Evolutionary conservation across 352 stramenopile species (phyloP), one percentile per base, ranked within the genome.

Genomic region (Globisporangium recalcitrans): DNA sequence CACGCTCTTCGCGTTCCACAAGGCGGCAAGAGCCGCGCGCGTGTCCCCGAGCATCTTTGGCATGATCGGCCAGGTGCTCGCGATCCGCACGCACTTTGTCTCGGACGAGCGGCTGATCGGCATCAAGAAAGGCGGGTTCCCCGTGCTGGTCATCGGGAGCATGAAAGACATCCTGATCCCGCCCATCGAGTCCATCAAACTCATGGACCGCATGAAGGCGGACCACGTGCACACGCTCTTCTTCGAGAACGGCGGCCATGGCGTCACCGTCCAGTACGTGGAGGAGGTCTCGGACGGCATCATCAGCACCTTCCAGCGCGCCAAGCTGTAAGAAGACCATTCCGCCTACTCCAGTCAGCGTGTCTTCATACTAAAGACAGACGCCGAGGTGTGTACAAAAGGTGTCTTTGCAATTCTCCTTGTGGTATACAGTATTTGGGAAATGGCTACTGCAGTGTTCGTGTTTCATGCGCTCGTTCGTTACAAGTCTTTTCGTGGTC

Each of bases 141-240:
- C 78, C 14, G 70, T 87, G 10, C 63, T 85, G 22, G 73, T 87
- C 42, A 60, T 87, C 38, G 75, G 73, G 27, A 70, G 65, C 34
- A 73, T 70, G 34, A 63, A 83, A 16, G 75, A 87, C 54, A 70
- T 77, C 21, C 40, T 85, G 19, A 85, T 84, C 27, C 72, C 72
- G 1, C 68, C 38, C 14, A 44, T 44, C 38, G 38, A 62, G 56
- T 62, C 56, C 6, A 47, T 62, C 21, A 62, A 34, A 11, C 27
- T 62, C 3, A 54, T 46, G 48, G 56, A 64, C 4, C 58, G 42
- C 11, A 62, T 77, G 38, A 47, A 65, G 9, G 55, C 49, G 14
- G 48, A 68, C 32, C 56, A 74, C 59, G 64, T 74, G 24, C 61
- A 58, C 21, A 56, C 59, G 10, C 57, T 72, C 24, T 61, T 72